Evolutionary conservation across 129 eudicot species (phyloP).

Genomic region (Silybum marianum): DNA sequence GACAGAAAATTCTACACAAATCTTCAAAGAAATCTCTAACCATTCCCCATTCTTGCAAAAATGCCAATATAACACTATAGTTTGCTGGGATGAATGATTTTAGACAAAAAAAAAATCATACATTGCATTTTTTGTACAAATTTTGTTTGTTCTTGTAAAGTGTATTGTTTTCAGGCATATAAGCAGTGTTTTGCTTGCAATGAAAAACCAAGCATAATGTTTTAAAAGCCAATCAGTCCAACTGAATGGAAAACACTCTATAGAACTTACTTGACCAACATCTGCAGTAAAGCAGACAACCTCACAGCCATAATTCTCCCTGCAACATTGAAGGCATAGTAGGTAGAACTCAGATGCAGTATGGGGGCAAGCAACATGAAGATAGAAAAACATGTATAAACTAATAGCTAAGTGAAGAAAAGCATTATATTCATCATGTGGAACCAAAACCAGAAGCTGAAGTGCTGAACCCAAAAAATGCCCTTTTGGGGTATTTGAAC

Average conservation of each 20-base stretch:
- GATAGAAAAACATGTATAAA: neutral
- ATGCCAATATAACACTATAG: neutral
- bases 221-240: neutral
- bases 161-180: neutral
- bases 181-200: neutral
- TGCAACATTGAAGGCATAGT: conserved; percentile 34
- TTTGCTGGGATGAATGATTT: neutral
- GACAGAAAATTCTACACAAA: neutral
- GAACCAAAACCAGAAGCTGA: neutral
- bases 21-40: neutral
- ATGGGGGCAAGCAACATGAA: neutral
- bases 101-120: neutral
- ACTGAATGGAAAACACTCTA: neutral
- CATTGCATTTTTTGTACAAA: neutral
- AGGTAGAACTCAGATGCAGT: conserved; percentile 11
- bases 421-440: neutral
- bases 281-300: conserved; percentile 99
- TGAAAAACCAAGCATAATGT: neutral
- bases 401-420: neutral
- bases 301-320: conserved; percentile 99
- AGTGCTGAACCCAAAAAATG: neutral
- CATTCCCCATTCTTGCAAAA: neutral
- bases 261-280: conserved; percentile 89
- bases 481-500: neutral
- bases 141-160: neutral